Evolutionary conservation across 495 filamentous ascomycete species (phyloP), one percentile per base, ranked within the genome.

Genomic region (Mycothermus thermophilus): DNA sequence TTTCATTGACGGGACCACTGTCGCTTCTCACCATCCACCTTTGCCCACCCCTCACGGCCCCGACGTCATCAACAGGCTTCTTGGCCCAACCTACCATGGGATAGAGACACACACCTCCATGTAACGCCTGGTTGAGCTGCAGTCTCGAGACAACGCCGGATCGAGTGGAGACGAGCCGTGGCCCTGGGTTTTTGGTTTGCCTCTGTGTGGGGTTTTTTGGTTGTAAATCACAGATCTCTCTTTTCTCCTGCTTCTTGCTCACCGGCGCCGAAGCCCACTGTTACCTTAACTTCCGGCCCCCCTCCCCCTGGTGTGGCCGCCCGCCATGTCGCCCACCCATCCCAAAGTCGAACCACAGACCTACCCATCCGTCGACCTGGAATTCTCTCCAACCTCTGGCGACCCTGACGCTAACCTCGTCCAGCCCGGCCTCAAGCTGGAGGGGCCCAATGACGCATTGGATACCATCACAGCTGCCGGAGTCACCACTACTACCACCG

Each of bases 341-440:
- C 12, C 37, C 5, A 41, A 46, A 26, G 32, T 20, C 23, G 42
- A 27, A 18, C 34, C 40, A 34, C 46, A 48, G 28, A 50, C 42
- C 41, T 44, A 45, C 29, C 26, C 35, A 14, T 35, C 44, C n/a
- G 31, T 50, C 26, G 48, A 52, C 13, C 46, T 57, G 38, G 46
- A 46, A 12, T 52, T 54, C 27, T 38, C 51, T 14, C 45, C 50
- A 3, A 17, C 42, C 16, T 25, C 47, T 18, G 50, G 34, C 41
- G 40, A 38, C 27, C 20, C 45, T 11, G 43, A 50, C 30, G 35
- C 32, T 12, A 38, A 48, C 27, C 34, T 48, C 27, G 23, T 37
- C 24, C 51, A 46, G 29, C 33, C 46, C 24, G 48, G 45, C 26
- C 48, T 48, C 38, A 52, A 55, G 37, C 40, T 57, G 42, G 51